Evolutionary conservation across 306 rosid species (phyloP).

Genomic region (Prunus campanulata): DNA sequence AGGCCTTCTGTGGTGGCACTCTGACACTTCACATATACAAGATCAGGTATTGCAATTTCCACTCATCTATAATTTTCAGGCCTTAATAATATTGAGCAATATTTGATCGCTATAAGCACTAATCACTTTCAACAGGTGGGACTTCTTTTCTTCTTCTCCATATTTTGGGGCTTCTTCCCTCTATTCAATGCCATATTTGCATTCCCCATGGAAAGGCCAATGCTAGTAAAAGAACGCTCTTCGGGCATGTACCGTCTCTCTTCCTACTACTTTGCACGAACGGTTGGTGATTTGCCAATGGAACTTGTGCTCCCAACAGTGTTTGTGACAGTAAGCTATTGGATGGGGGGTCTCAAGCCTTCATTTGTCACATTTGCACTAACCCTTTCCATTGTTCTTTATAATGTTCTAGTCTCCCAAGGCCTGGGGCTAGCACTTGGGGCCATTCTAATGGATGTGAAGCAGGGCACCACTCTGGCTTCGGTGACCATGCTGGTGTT

Average conservation of each 20-base stretch:
- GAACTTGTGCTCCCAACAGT: slow-evolving; percentile 83
- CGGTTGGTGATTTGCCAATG: slow-evolving; percentile 81
- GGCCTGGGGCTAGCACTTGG: slow-evolving; percentile 91
- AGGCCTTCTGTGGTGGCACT: slow-evolving; percentile 90
- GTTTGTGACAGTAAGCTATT: slow-evolving; percentile 64
- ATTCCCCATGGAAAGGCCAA: slow-evolving; percentile 76
- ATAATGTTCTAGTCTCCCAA: slow-evolving; percentile 81
- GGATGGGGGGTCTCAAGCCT: slow-evolving; percentile 94
- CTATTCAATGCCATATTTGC: slow-evolving; percentile 79
- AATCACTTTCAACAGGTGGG: slow-evolving; percentile 56
- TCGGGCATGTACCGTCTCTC: slow-evolving; percentile 92
- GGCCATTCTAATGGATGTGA: slow-evolving; percentile 80
- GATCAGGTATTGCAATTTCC: slow-evolving; percentile 57
- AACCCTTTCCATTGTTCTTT: slow-evolving; percentile 67
- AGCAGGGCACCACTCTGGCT: slow-evolving; percentile 81
- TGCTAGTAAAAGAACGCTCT: slow-evolving; percentile 76
- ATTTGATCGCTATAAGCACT: background rate
- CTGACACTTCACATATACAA: slow-evolving; percentile 67
- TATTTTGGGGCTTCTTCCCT: slow-evolving; percentile 92
- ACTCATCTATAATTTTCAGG: background rate
- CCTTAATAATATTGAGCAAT: background rate
- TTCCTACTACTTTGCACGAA: slow-evolving; percentile 73
- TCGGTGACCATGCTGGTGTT: slow-evolving; percentile 79
- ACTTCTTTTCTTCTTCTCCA: slow-evolving; percentile 86
- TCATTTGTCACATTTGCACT: slow-evolving; percentile 49